A percentile compares a stretch with the other conserved stretches of the same genome.
Conservation (phyloP, 176 grass and related monocot genomes). For the Hsuehochloa calcarea region DNA sequence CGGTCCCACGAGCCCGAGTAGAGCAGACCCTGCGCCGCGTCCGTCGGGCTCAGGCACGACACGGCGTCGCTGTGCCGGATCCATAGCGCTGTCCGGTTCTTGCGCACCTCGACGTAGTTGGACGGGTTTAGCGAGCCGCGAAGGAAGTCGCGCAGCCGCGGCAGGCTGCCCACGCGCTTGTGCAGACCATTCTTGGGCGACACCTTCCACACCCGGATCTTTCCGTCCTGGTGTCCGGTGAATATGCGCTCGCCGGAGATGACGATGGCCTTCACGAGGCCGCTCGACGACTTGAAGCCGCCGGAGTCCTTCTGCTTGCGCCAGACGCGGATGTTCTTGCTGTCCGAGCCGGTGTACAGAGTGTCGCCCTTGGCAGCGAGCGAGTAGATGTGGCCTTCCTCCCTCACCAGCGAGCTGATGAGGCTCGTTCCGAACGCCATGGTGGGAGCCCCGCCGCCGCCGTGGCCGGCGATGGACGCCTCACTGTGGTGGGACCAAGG, state of each 20-base stretch:
- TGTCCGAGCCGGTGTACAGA: conserved; percentile 90
- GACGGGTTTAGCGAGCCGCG: conserved; percentile 82
- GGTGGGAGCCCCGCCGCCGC: conserved; percentile 14
- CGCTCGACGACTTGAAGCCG: conserved; percentile 91
- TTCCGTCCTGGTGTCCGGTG: conserved; percentile 97
- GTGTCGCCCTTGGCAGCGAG: conserved; percentile 67
- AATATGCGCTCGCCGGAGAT: conserved; percentile 87
- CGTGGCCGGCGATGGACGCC: conserved; percentile 9
- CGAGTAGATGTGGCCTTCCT: conserved; percentile 94
- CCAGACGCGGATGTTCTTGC: conserved; percentile 99
- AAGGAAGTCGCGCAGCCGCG: conserved; percentile 80
- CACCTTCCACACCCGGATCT: conserved; percentile 87
- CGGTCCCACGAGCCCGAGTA: conserved; percentile 98
- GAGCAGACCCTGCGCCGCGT: conserved; percentile 56
- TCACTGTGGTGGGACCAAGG: conserved; percentile 68
- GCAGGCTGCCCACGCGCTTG: conserved; percentile 88
- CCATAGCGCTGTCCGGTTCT: conserved; percentile 72
- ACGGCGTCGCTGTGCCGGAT: conserved; percentile 93
- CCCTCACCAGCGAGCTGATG: conserved; percentile 67
- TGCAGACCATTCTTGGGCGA: conserved; percentile 73
- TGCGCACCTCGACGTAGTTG: conserved; percentile 88
- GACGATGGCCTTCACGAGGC: conserved; percentile 92
- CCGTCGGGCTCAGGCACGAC: conserved; percentile 72
- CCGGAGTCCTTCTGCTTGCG: conserved; percentile 91
- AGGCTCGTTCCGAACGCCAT: conserved; percentile 42